Base-by-base conservation (phyloP, 805 yeast species). In the Tetrapisispora iriomotensis region DNA sequence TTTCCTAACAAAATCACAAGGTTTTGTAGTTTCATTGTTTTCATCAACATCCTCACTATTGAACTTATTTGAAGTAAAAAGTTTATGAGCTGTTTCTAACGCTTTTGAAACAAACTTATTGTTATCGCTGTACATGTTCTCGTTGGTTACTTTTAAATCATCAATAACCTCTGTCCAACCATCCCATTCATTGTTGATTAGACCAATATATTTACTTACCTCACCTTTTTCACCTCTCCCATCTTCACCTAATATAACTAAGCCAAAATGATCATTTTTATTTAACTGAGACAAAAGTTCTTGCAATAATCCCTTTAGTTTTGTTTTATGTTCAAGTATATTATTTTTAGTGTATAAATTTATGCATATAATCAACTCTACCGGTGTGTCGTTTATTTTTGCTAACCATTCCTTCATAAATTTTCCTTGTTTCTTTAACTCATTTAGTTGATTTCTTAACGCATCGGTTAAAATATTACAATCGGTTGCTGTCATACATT, bases 401-500 rank as follows among this genome's bases (percentile, higher is more conserved):
- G 3, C n/a, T 22, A 45, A 38, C 56, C 56, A 52, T 7, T 22
- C 17, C 6, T 14, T 28, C 4, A 13, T 26, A 19, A 17, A 10
- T n/a, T 17, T 23, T n/a, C 17, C 9, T 23, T 10, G 27, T 3
- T 2, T 12, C 28, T 27, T 8, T 14, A 19, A 4, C 6, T 28
- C 17, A 2, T 13, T 40, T 12, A 46, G 56, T 1, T 32, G 8
- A 6, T 8, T 14, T 32, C 14, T 8, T 2, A 32, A 18, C 12
- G 14, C n/a, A 8, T 51, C 56, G 8, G 63, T 54, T 7, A 73
- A 49, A 8, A 70, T 45, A 8, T 51, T 52, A 77, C 81, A 72
- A 1, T 70, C 68, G 45, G 69, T 76, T 1, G 70, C 62, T 1
- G 81, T 70, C 44, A 75, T 54, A 48, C 74, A 75, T 24, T 62